Evolutionary conservation across 2,329 filamentous ascomycete genomes (phyloP), one percentile per base, ranked within the genome.

Genomic region (Ophiosphaerella narmari): DNA sequence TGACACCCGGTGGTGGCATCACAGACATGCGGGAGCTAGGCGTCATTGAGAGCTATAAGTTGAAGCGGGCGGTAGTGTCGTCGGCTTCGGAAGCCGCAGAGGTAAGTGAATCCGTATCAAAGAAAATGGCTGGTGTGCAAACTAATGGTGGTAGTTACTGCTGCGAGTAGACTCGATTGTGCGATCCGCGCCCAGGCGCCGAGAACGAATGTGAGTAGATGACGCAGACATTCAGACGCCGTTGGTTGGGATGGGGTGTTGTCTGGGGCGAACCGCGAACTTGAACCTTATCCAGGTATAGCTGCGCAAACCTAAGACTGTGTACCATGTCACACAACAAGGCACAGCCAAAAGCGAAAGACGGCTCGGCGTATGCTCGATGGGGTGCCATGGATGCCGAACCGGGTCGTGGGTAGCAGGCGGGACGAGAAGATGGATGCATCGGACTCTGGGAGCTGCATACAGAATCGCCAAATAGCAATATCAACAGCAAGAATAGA

Each of bases 131-230:
- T 29, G 39, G 45, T 50, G 56, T 36, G 39, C 41, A 41, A 50
- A 50, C 72, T 77, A 63, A 78, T 55, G 39, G 35, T 46, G 40
- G 45, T 62, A 93, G 89, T 81, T 97, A 59, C 83, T 99, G 57
- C 81, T 99, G 60, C 85, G 94, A 71, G 94, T 99, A 44, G 94
- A 99, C 78, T 94, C 97, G 75, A 99, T 99, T 74, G 97, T 99
- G 73, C 87, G 93, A 55, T 90, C 91, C 43, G 94, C 94, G 44
- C 94, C 94, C 45, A 82, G 94, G 72, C 86, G 84, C 77, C 82
- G 91, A 56, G 89, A 93, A 74, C 84, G 89, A 65, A 87, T 88
- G 81, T 90, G 78, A 78, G 55, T 51, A 42, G 34, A 7, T 24
- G 35, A 36, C n/a, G 18, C 18, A 14, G 18, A 36, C 8, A 18